These are phyloP conservation scores for Erucastrum elatum DNA, from an alignment of 345 rosid species.

Conservation along the genomic window DNA sequence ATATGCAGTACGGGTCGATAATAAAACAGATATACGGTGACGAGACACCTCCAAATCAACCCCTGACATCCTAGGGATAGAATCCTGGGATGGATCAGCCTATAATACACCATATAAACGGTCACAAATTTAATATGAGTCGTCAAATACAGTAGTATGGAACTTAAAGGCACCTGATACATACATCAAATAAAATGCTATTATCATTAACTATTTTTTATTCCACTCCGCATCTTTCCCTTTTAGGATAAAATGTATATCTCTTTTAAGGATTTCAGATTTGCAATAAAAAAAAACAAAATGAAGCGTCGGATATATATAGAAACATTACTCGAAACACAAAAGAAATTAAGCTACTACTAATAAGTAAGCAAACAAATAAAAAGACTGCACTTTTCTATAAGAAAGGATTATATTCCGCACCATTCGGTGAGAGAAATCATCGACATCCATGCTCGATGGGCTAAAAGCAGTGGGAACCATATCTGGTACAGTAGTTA, in stretches of 20 bases:
- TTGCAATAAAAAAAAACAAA: background rate
- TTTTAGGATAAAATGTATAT: background rate
- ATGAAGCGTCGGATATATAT: background rate
- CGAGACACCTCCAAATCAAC: slow-evolving; percentile 76
- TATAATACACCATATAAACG: slow-evolving; percentile 25
- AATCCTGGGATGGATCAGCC: slow-evolving; percentile 49
- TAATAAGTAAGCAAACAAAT: slow-evolving; percentile 1
- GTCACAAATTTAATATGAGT: slow-evolving; percentile 27
- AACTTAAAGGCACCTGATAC: background rate
- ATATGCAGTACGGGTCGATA: slow-evolving; percentile 75
- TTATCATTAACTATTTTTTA: background rate
- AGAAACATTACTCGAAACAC: background rate
- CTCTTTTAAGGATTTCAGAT: background rate
- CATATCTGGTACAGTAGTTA: slow-evolving; percentile 51
- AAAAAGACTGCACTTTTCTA: background rate
- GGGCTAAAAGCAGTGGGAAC: slow-evolving; percentile 41
- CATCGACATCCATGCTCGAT: slow-evolving; percentile 84
- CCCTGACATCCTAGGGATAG: slow-evolving; percentile 55
- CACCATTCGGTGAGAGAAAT: slow-evolving; percentile 51
- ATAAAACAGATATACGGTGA: slow-evolving; percentile 61
- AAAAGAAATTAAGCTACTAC: slow-evolving; percentile 8
- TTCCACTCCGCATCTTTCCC: background rate
- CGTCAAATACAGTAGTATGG: background rate
- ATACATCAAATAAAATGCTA: slow-evolving; percentile 2
- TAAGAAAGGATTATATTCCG: slow-evolving; percentile 20